Evolutionary conservation across 768 basidiomycete species (phyloP).

Genomic region (Agaricus subrufescens): DNA sequence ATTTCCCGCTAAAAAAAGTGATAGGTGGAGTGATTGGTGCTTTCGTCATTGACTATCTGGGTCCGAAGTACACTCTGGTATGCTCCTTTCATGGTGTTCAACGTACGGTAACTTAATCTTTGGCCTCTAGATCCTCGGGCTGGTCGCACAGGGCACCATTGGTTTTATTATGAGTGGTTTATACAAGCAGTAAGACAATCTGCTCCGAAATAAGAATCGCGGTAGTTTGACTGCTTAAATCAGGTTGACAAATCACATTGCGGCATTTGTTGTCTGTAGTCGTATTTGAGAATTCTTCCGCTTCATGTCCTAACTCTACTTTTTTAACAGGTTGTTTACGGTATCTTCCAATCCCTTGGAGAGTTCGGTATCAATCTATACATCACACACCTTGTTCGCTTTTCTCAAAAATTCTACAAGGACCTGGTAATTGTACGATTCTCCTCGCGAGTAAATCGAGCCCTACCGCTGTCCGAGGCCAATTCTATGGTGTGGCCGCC

Average conservation of each 20-base stretch:
- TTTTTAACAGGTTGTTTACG: constrained; percentile 65
- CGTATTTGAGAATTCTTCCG: background rate
- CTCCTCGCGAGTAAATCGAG: constrained; percentile 81
- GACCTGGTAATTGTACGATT: constrained; percentile 84
- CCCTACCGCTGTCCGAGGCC: constrained; percentile 82
- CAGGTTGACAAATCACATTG: constrained; percentile 61
- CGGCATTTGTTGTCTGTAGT: constrained; percentile 62
- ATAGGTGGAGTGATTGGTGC: constrained; percentile 63
- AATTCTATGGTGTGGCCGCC: constrained; percentile 83
- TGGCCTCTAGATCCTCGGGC: constrained; percentile 53
- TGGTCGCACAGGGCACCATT: constrained; percentile 62
- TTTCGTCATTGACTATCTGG: constrained; percentile 69
- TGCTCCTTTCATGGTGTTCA: background rate
- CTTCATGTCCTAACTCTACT: background rate
- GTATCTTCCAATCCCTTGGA: constrained; percentile 86
- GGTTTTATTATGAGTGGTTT: constrained; percentile 91
- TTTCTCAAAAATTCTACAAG: constrained; percentile 21
- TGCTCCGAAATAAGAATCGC: background rate
- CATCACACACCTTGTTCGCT: background rate
- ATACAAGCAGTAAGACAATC: constrained; percentile 45
- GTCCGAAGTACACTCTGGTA: constrained; percentile 76
- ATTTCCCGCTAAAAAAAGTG: constrained; percentile 40
- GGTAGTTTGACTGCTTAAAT: background rate
- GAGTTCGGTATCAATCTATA: constrained; percentile 55
- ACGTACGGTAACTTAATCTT: background rate